Evolutionary conservation across 768 basidiomycete genomes (phyloP), one percentile per base, ranked within the genome.

Genomic region (Myochromella boudieri): DNA sequence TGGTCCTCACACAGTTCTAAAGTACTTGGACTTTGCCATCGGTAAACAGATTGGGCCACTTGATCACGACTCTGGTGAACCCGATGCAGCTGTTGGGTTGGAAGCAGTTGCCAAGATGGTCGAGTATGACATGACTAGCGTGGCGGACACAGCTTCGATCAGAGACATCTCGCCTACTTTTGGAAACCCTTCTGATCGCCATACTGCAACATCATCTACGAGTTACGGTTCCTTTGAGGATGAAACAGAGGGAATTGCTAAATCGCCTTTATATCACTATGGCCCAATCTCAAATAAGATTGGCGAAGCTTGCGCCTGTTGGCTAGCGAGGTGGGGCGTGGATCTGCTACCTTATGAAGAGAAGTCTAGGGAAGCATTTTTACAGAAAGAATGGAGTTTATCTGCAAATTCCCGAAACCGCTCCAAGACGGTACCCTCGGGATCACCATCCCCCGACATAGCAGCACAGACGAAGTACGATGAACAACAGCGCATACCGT

Each of bases 201-300:
- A 40, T 10, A 14, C n/a, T 17, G 40, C 54, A 21, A 17, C 32
- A 28, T 40, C 40, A 29, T 42, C 44, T 6, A 48, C 45, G 8
- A 52, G 53, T 15, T 47, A 49, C 17, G 56, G 54, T 2, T 52
- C 42, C 2, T 48, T 46, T 24, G 52, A 57, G 33, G 57, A 59
- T 3, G 54, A 58, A 37, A 41, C 42, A 3, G 45, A 51, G 11
- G 46, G 39, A 9, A 18, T 18, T 25, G 6, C 42, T 17, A 59
- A 22, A 54, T 60, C 60, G 11, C 73, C 76, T 1, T 69, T 68
- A 27, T 87, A 83, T 56, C 77, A 83, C 59, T 95, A 97, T 58
- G 94, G 93, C n/a, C 75, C 81, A n/a, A 74, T 93, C 8, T 88
- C 88, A 0, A 82, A 92, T 66, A 95, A 91, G 69, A 90, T 97